Conservation (phyloP, 805 yeast genomes). For the Candida glaebosa region DNA sequence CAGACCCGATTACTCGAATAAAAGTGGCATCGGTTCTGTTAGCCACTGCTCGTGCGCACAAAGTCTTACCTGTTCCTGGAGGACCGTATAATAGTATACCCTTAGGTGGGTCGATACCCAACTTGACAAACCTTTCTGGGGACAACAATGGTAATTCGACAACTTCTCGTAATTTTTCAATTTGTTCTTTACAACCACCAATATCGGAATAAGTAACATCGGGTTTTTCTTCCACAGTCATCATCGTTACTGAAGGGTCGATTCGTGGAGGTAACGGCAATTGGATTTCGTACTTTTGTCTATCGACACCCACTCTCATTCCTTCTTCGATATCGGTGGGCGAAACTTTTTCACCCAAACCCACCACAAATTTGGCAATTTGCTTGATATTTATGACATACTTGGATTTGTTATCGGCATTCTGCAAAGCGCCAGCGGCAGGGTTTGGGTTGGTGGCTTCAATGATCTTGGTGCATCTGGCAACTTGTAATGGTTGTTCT, state of each 20-base stretch:
- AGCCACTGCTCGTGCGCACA: conserved; percentile 99
- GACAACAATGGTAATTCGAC: conserved; percentile 91
- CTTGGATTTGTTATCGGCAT: conserved; percentile 81
- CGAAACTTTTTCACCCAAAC: conserved; percentile 92
- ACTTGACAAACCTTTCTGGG: conserved; percentile 93
- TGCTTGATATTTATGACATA: conserved; percentile 97
- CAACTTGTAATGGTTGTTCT: conserved; percentile 97
- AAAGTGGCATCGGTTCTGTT: conserved; percentile 99
- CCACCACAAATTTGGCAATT: conserved; percentile 96
- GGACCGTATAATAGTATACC: conserved; percentile 97
- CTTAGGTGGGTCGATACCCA: conserved; percentile 99
- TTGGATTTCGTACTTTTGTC: conserved; percentile 95
- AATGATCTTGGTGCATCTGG: conserved; percentile 96
- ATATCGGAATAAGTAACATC: conserved; percentile 98
- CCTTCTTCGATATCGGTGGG: conserved; percentile 99
- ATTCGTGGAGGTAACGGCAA: conserved; percentile 96
- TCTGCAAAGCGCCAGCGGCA: conserved; percentile 34
- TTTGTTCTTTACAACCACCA: conserved; percentile 98
- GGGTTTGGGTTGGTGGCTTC: conserved; percentile 47
- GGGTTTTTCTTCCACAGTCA: conserved; percentile 99
- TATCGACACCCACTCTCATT: conserved; percentile 98
- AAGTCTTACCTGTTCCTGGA: conserved; percentile 98
- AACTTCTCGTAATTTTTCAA: conserved; percentile 93
- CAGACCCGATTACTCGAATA: conserved; percentile 97
- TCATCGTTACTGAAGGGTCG: conserved; percentile 98